Evolutionary conservation across 164 flowering plant species (phyloP), one percentile per base, ranked within the genome.

Genomic region (Malania oleifera): DNA sequence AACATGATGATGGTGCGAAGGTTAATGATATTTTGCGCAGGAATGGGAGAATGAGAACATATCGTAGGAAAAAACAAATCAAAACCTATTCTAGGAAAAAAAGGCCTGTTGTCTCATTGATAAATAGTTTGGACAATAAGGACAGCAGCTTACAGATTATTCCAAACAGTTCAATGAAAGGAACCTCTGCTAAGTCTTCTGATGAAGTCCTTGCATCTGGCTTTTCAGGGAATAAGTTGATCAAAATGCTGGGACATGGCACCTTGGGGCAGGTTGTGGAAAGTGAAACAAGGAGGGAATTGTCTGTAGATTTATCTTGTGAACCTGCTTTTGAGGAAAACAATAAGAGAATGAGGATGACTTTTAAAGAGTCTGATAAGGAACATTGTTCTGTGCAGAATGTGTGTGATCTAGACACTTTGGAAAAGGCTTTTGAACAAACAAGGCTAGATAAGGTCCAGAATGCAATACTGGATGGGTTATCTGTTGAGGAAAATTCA

Each of bases 251-350:
- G 25, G 23, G 28, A 26, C 15, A 25, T 40, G 61, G 29, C 54
- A 25, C 18, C 18, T 23, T 45, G 47, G 10, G 18, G 5, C 59
- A 61, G 19, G 38, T 41, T 31, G 13, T 11, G 25, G 56, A 41
- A 51, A 31, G 35, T 31, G 35, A 31, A 31, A 9, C 35, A 4
- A 31, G 35, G 9, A 46, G 41, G 19, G 52, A 50, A 12, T 23
- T 48, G 48, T 26, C 54, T 41, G 34, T 13, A 26, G n/a, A 46
- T 54, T 4, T 11, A 52, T 49, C 20, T 17, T 0, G 22, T 29
- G 3, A 43, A 45, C 22, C 55, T 55, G 62, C 58, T 46, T 12
- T 22, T 26, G 26, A 23, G 55, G 27, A 54, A 27, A 37, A 35
- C 29, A 47, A 57, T 49, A 44, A 22, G 24, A 19, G 26, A 18